phyloP scores from a whole-genome alignment of 225 moss, liverwort and hornwort species.

The Ulota crispa region DNA sequence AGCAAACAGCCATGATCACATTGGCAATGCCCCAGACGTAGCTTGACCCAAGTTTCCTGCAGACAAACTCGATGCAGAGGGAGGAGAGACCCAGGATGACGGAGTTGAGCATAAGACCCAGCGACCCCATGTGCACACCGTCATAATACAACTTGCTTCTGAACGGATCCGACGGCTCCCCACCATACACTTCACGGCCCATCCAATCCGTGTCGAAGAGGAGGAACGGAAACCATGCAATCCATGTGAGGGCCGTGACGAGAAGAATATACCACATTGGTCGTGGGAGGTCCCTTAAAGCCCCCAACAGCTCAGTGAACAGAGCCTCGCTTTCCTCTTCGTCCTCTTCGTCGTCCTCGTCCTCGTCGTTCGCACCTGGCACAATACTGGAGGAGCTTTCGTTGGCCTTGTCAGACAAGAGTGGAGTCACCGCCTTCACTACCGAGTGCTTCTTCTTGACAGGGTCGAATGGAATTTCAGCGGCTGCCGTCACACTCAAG shows the following conservation, averaged over 20 bases:
- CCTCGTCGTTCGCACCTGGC: constrained; percentile 49
- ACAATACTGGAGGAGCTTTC: constrained; percentile 32
- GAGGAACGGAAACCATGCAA: constrained; percentile 93
- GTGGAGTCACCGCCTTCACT: constrained; percentile 49
- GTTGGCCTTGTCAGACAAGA: constrained; percentile 32
- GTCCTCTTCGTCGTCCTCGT: constrained; percentile 69
- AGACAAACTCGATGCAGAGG: constrained; percentile 65
- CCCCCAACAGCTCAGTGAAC: constrained; percentile 71
- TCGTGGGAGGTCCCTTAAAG: constrained; percentile 67
- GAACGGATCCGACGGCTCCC: constrained; percentile 31
- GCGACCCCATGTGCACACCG: constrained; percentile 83
- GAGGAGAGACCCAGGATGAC: constrained; percentile 74
- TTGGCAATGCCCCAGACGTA: constrained; percentile 82
- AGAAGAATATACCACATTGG: constrained; percentile 87
- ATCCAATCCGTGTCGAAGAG: constrained; percentile 98
- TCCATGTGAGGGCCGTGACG: constrained; percentile 84
- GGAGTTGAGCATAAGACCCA: constrained; percentile 77
- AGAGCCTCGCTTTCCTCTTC: constrained; percentile 67
- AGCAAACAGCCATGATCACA: constrained; percentile 66
- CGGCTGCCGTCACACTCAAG: constrained; percentile 75
- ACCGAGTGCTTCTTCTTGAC: constrained; percentile 10
- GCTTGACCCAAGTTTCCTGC: constrained; percentile 69
- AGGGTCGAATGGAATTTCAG: constrained; percentile 69
- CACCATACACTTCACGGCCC: constrained; percentile 90
- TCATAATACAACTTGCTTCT: constrained; percentile 47